Base-by-base conservation (phyloP, 352 stramenopile genomes). In the Phytophthora syringae region DNA sequence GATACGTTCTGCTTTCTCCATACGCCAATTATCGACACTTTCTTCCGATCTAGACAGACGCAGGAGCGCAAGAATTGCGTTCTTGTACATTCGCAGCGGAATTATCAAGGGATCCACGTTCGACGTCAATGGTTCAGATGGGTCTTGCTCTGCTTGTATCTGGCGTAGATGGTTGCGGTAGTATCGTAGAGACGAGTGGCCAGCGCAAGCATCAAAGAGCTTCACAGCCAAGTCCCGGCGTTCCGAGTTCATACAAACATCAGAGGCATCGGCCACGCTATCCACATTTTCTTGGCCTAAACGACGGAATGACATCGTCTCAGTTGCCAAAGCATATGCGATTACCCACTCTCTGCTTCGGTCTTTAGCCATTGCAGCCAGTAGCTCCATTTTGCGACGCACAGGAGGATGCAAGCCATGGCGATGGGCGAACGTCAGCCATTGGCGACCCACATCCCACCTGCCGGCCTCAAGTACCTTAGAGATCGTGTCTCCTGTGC, bases 1-100 rank as follows among this genome's bases (percentile, higher is more conserved):
- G 50, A 92, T 82, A 6, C 53, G 58, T 55, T 90, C 85, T 0
- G 80, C 76, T 57, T 87, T 81, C n/a, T 40, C 34, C 53, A 93
- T 87, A 18, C 62, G 64, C 60, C 66, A 70, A 12, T 15, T 60
- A 40, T 64, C 24, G 9, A 9, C 9, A 44, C 56, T 47, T 1
- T 60, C 50, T 22, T 66, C 56, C 16, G 51, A 12, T 10, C 72
- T 59, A 28, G 64, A 54, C 44, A 86, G 68, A 51, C 82, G 81
- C 60, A 93, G 70, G 27, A 86, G 70, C 34, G 75, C 63, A 27
- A 88, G 71, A 48, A 91, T 67, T 2, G 74, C 74, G 21, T 76
- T 66, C 66, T 92, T 93, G 78, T 85, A 93, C 79, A 90, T 78
- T 50, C 78, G 68, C 62, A 93, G 59, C 34, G 83, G 82, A 27